A percentile compares a stretch with the other conserved stretches of the same genome.
Conservation (phyloP, 2,329 filamentous ascomycete species). For the Colletotrichum sp. region DNA sequence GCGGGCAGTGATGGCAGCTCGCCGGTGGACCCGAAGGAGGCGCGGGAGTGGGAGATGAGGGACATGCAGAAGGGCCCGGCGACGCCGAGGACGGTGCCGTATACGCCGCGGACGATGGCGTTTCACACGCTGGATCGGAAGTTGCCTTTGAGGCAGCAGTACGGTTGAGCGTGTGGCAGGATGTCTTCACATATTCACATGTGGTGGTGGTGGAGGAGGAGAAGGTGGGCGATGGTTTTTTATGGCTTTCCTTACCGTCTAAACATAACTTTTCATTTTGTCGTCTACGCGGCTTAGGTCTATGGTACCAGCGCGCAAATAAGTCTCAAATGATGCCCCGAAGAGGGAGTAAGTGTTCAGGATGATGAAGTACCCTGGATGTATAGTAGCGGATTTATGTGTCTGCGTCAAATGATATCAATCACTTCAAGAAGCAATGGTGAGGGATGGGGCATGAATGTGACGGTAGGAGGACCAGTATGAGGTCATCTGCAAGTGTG, state of each 20-base stretch:
- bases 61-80: constrained; percentile 48
- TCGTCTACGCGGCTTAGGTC: neutral
- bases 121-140: constrained; percentile 68
- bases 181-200: no score
- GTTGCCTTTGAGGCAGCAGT: constrained; percentile 52
- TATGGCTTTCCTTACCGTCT: neutral
- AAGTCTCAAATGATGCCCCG: neutral
- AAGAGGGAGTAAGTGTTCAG: neutral
- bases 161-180: neutral
- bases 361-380: neutral
- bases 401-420: neutral
- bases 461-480: no score
- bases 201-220: neutral
- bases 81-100: constrained; percentile 49
- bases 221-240: neutral
- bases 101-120: constrained; percentile 70
- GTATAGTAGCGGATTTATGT: neutral
- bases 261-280: neutral
- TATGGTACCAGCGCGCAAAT: neutral
- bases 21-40: constrained; percentile 35
- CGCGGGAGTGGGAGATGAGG: constrained; percentile 64
- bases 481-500: no score
- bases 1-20: constrained; percentile 32
- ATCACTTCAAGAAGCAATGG: neutral
- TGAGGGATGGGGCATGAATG: no score